Base-by-base conservation (phyloP, 2,329 filamentous ascomycete species). In the Penicillium janthinellum region DNA sequence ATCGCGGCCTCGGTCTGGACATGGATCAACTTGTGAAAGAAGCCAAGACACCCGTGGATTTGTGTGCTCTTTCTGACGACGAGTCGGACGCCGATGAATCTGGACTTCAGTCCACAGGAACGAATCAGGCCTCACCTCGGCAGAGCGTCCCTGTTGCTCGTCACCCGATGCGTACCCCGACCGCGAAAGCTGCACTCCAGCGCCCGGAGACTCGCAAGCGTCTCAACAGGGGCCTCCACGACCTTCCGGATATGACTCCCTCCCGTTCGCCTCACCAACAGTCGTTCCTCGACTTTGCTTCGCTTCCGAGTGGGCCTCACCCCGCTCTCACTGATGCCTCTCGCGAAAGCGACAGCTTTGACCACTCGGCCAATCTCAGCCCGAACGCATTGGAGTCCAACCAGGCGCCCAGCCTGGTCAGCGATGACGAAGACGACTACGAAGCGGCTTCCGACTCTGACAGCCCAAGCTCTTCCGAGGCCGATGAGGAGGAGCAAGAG, bases 341-440 rank as follows among this genome's bases (percentile, higher is more conserved):
- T 42, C 64, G 62, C 44, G 83, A 86, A 57, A 80, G 86, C 71
- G 85, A 87, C 56, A 67, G 68, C 39, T 48, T 73, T 17, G 70
- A 73, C 38, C 71, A 69, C 15, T 62, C 71, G 35, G 80, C 82
- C 49, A 86, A 90, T 56, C 75, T 90, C 58, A 91, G 88, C 68
- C 89, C 89, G 5, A 86, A 87, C 67, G 89, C 88, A 0, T 77
- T 88, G 47, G 82, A 88, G 53, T 90, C 88, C 73, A 91, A 91
- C 74, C 90, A 90, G 65, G 89, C 90, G 8, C 90, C 90, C 22
- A 92, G 89, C 67, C 82, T 93, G 51, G 89, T 92, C 70, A 91
- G 89, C 75, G 90, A 93, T 75, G 89, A 92, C 70, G 71, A 70
- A 35, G 88, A 89, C 67, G 90, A 92, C 71, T 91, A 90, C 69